Base-by-base conservation (phyloP, 345 rosid species). In the Microcos paniculata region DNA sequence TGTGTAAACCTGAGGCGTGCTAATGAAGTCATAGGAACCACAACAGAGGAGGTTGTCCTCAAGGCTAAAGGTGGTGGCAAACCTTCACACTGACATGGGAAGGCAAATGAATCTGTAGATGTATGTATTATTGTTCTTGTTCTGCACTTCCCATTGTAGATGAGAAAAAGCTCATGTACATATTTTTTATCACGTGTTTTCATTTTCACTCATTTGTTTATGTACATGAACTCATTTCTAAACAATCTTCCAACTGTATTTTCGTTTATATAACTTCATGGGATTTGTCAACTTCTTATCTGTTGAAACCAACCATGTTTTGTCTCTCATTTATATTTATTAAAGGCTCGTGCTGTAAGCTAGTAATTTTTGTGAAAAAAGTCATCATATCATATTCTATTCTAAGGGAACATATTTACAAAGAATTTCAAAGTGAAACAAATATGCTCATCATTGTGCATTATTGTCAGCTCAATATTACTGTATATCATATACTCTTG, bases 21-120 rank as follows among this genome's bases (percentile, higher is more conserved):
- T 43, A 92, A 90, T 73, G 88, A 89, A 75, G 81, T 84, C 70
- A 90, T 94, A 66, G 97, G 98, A 72, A 85, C 83, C 69, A 91
- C 97, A 0, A 90, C 95, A 0, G 97, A 90, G 85, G 95, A 94
- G 83, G 61, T 88, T 74, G 94, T 94, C 73, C 88, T 86, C 1
- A 87, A 82, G 84, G 96, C 89, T 26, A 89, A 71, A 78, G 64
- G 62, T 21, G 86, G 83, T 70, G 79, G 45, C 46, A 62, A 77
- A 6, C 49, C 52, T 38, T 30, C 53, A 63, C 71, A 52, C n/a
- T 8, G 49, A 62, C 9, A 13, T 24, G 48, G 26, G 21, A 40
- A 28, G 49, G 13, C 52, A 53, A 45, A 45, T 1, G 14, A 21
- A 35, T 12, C 19, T 62, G 4, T 15, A 18, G 21, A 35, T 21